Evolutionary conservation across 768 basidiomycete genomes (phyloP).

Genomic region (Chalciporus piperatus): DNA sequence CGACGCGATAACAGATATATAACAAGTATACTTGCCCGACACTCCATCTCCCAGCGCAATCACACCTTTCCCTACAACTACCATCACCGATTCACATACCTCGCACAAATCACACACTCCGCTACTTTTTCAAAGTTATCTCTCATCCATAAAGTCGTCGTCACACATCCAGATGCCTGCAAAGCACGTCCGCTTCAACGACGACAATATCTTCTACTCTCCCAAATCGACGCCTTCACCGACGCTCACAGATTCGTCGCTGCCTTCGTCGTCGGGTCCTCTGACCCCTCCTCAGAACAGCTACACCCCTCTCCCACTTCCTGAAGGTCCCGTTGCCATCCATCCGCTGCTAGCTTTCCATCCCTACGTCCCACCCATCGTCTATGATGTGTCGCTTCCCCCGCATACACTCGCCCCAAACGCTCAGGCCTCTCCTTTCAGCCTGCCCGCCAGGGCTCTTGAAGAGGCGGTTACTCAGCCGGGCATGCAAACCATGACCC

Average conservation of each 20-base stretch:
- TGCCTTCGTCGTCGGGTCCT: conserved; percentile 31
- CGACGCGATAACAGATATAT: conserved; percentile 21
- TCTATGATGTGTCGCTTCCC: conserved; percentile 19
- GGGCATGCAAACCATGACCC: conserved; percentile 26
- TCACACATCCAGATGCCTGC: conserved; percentile 19
- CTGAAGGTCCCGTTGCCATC: conserved; percentile 28
- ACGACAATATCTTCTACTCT: conserved; percentile 34
- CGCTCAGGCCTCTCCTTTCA: conserved; percentile 22
- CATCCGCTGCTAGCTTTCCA: conserved; percentile 31
- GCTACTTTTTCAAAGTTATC: conserved; percentile 6
- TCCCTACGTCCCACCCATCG: conserved; percentile 20
- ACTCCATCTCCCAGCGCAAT: not conserved
- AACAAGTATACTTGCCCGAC: conserved; percentile 5
- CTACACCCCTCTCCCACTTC: conserved; percentile 18
- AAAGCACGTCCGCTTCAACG: conserved; percentile 32
- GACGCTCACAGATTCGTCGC: conserved; percentile 27
- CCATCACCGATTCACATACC: conserved; percentile 3
- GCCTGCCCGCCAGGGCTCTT: conserved; percentile 22
- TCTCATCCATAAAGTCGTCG: conserved; percentile 12
- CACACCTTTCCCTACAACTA: conserved; percentile 8
- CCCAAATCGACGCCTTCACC: conserved; percentile 27
- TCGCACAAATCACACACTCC: conserved; percentile 18
- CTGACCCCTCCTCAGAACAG: conserved; percentile 28
- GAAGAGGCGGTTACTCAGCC: conserved; percentile 33
- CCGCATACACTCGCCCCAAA: conserved; percentile 23